phyloP scores from a whole-genome alignment of 176 grass and related monocot species.

The Lolium rigidum region DNA sequence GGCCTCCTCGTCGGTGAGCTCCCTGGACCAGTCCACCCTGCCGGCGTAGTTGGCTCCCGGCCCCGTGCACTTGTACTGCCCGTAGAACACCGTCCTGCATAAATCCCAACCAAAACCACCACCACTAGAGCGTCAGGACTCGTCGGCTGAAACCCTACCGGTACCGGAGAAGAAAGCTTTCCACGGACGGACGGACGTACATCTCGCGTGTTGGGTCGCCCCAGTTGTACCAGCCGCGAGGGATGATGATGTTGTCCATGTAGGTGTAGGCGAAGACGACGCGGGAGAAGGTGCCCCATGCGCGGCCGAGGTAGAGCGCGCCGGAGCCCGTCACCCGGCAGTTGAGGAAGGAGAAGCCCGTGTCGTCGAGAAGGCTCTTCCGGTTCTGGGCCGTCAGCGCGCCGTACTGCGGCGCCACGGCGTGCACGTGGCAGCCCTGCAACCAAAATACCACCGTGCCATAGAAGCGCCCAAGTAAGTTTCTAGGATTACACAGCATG shows the following conservation, averaged over 20 bases:
- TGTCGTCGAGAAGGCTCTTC: slow-evolving; percentile 83
- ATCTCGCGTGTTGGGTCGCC: slow-evolving; percentile 84
- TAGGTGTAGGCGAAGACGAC: slow-evolving; percentile 97
- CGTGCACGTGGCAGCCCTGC: slow-evolving; percentile 89
- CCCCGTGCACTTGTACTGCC: slow-evolving; percentile 93
- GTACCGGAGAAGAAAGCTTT: no score
- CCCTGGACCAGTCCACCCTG: slow-evolving; percentile 82
- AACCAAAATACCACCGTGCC: neutral
- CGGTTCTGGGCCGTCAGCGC: slow-evolving; percentile 91
- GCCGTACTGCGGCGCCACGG: slow-evolving; percentile 77
- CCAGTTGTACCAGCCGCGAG: slow-evolving; percentile 91
- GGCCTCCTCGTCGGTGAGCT: slow-evolving; percentile 85
- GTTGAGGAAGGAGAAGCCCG: slow-evolving; percentile 94
- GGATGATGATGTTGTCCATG: slow-evolving; percentile 97
- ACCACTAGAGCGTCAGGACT: no score
- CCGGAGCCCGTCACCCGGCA: slow-evolving; percentile 91
- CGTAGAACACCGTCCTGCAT: slow-evolving; percentile 92
- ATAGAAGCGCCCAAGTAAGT: neutral
- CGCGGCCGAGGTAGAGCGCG: slow-evolving; percentile 86
- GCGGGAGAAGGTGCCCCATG: slow-evolving; percentile 90
- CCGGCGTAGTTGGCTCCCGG: slow-evolving; percentile 71
- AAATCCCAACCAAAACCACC: neutral
- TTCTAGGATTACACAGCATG: neutral
- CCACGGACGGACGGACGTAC: slow-evolving; percentile 22
- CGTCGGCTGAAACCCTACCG: no score